These are phyloP conservation scores for Neurospora sp. DNA, from an alignment of 495 filamentous ascomycete genomes.

Conservation along the genomic window DNA sequence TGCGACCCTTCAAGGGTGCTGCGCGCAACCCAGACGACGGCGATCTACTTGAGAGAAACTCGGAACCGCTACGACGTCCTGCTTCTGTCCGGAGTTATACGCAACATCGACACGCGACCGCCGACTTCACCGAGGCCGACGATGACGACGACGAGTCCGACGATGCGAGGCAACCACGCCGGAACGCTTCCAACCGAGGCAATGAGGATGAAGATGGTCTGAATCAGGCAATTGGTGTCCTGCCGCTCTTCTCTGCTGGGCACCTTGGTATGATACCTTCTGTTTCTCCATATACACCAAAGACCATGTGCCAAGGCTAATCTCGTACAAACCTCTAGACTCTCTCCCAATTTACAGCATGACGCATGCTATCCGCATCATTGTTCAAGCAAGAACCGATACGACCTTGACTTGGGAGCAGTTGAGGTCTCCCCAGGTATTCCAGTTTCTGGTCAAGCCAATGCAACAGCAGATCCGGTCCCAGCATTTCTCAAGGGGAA, in stretches of 20 bases:
- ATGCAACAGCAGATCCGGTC: constrained; percentile 71
- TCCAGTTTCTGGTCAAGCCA: constrained; percentile 89
- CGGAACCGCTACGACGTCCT: constrained; percentile 7
- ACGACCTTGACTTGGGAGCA: constrained; percentile 95
- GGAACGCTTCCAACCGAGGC: constrained; percentile 7
- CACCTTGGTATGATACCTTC: constrained; percentile 53
- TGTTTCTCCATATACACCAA: neutral
- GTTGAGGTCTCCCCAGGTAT: constrained; percentile 85
- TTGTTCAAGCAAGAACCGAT: constrained; percentile 75
- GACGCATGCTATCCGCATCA: constrained; percentile 74
- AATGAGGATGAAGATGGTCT: constrained; percentile 42
- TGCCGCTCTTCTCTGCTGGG: constrained; percentile 75
- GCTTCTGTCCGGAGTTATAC: constrained; percentile 25
- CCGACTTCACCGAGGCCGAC: constrained; percentile 47
- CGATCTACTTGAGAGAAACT: neutral
- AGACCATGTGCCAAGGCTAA: neutral
- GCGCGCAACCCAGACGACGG: constrained; percentile 11
- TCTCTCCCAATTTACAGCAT: constrained; percentile 77
- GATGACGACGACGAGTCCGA: constrained; percentile 41
- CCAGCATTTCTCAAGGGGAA: constrained; percentile 74
- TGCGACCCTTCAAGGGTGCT: constrained; percentile 29
- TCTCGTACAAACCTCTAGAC: constrained; percentile 11
- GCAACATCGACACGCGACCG: constrained; percentile 40
- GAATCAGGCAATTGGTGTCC: constrained; percentile 48
- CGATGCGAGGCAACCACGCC: constrained; percentile 25